Conservation (phyloP, 129 eudicot species). For the Flaveria bidentis region DNA sequence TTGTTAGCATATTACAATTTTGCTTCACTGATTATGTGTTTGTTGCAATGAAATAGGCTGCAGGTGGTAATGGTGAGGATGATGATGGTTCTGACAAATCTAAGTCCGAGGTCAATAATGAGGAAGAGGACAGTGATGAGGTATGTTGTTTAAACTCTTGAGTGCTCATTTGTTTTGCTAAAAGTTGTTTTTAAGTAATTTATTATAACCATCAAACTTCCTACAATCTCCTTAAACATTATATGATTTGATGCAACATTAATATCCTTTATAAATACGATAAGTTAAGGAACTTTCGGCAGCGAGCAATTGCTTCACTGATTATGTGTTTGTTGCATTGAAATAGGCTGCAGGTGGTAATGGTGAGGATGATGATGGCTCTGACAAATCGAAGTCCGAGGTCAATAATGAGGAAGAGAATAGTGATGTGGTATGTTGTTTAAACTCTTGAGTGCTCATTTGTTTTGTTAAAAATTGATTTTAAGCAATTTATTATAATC, state of each 20-base stretch:
- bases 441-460: background rate
- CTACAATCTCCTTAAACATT: background rate
- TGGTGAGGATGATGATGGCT: slow-evolving; percentile 54
- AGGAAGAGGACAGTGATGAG: slow-evolving; percentile 54
- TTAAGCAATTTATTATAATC: background rate
- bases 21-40: slow-evolving; percentile 16
- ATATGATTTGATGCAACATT: background rate
- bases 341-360: slow-evolving; percentile 36
- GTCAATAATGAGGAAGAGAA: slow-evolving; percentile 63
- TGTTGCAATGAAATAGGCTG: slow-evolving; percentile 34
- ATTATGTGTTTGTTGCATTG: slow-evolving; percentile 17
- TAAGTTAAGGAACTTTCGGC: background rate
- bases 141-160: slow-evolving; percentile 6
- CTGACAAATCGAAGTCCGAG: slow-evolving; percentile 86
- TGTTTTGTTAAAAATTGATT: background rate
- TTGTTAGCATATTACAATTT: background rate
- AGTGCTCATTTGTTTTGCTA: background rate
- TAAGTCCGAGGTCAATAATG: slow-evolving; percentile 72
- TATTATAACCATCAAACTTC: background rate
- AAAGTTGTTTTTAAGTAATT: background rate
- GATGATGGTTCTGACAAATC: slow-evolving; percentile 81
- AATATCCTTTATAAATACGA: background rate
- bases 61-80: slow-evolving; percentile 35
- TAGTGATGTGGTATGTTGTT: slow-evolving; percentile 39
- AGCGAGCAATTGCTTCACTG: background rate